Evolutionary conservation across 805 yeast species (phyloP).

Genomic region (Candida anglica): DNA sequence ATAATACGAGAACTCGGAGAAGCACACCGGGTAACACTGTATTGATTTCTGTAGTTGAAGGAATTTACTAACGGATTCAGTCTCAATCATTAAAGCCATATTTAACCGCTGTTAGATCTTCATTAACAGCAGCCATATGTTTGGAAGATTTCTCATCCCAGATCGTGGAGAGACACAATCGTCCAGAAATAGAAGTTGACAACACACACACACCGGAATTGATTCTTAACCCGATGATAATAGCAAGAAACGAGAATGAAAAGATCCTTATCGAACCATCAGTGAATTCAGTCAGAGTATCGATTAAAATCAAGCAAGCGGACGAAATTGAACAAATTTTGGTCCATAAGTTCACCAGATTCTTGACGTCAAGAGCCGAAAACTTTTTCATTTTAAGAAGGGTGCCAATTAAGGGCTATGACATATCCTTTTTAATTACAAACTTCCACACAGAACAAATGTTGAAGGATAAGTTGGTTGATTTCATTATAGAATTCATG

Average conservation of each 20-base stretch:
- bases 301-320: constrained; percentile 92
- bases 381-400: constrained; percentile 89
- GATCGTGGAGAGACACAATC: constrained; percentile 92
- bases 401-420: constrained; percentile 85
- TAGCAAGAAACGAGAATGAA: constrained; percentile 92
- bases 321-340: constrained; percentile 94
- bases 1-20: too few relatives aligned
- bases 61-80: too few relatives aligned
- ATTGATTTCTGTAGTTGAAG: too few relatives aligned
- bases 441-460: constrained; percentile 93
- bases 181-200: constrained; percentile 91
- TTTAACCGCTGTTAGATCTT: constrained; percentile 86
- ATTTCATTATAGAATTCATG: constrained; percentile 96
- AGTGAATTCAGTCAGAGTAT: constrained; percentile 86
- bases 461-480: constrained; percentile 93
- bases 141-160: constrained; percentile 93
- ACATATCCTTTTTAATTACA: constrained; percentile 88
- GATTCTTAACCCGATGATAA: constrained; percentile 80
- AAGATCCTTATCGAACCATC: constrained; percentile 90
- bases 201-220: constrained; percentile 72
- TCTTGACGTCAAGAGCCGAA: constrained; percentile 93
- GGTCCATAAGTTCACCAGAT: constrained; percentile 91
- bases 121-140: constrained; percentile 90
- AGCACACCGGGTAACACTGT: too few relatives aligned
- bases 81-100: constrained; percentile 97